Evolutionary conservation across 257 asterid genomes (phyloP).

Genomic region (Buddleja alternifolia): DNA sequence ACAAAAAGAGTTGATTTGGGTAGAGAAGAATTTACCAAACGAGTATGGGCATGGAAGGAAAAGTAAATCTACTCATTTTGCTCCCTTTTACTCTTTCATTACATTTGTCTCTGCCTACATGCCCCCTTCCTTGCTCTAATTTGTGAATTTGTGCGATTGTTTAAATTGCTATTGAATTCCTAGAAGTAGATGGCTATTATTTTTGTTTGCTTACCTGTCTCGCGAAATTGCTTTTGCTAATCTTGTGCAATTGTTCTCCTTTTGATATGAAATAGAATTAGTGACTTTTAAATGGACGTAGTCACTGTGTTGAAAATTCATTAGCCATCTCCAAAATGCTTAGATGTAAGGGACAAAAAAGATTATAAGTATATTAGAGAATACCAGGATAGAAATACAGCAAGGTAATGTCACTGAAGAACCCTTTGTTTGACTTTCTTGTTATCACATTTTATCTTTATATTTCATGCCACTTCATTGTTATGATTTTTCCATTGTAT

Average conservation of each 20-base stretch:
- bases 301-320: background rate
- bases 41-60: conserved; percentile 99
- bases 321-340: conserved; percentile 1
- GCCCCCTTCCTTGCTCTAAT: background rate
- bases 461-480: background rate
- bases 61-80: conserved; percentile 57
- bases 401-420: background rate
- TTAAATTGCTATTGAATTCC: background rate
- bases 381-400: background rate
- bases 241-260: background rate
- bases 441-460: background rate
- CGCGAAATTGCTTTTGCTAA: conserved; percentile 7
- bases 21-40: conserved; percentile 86
- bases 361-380: conserved; percentile 14
- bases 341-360: background rate
- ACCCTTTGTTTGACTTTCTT: background rate
- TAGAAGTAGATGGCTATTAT: conserved; percentile 3
- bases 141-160: conserved; percentile 11
- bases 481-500: background rate
- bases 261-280: conserved; percentile 12
- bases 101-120: conserved; percentile 19
- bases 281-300: background rate
- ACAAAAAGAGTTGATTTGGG: conserved; percentile 84
- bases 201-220: background rate
- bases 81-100: conserved; percentile 25